A percentile compares a stretch with the other conserved stretches of the same genome.
Evolutionary conservation across 176 grass and related monocot genomes (phyloP).

Genomic region (Carex pumila): DNA sequence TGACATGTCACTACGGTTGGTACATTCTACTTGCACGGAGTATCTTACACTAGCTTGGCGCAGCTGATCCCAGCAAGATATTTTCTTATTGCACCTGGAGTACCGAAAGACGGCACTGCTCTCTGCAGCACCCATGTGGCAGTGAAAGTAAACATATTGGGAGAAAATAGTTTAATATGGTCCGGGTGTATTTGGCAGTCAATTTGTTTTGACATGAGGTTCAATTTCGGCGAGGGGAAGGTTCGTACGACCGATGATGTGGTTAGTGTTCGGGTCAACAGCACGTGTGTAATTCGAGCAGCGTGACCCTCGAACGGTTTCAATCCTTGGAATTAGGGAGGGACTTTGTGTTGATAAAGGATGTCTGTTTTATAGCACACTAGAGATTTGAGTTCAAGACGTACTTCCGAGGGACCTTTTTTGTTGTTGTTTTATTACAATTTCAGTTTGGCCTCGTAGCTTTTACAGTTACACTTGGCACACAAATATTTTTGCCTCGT

Average conservation of each 20-base stretch:
- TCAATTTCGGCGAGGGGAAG: background rate
- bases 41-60: background rate
- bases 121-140: background rate
- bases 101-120: background rate
- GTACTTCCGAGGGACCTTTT: background rate
- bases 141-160: background rate
- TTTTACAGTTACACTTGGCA: background rate
- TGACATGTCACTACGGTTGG: background rate
- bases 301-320: background rate
- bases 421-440: too few relatives aligned
- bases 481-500: background rate
- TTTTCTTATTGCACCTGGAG: background rate
- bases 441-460: background rate
- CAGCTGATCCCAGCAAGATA: background rate
- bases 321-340: background rate
- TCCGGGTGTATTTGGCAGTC: background rate
- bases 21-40: constrained; percentile 19
- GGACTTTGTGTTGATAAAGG: background rate
- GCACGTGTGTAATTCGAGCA: constrained; percentile 18
- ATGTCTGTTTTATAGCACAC: background rate
- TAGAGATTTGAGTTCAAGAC: background rate
- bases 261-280: constrained; percentile 15
- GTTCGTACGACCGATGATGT: constrained; percentile 6
- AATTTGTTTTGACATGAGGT: background rate
- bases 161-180: background rate